Evolutionary conservation across 441 rosid genomes (phyloP), one percentile per base, ranked within the genome.

Genomic region (Erysimum cheiri): DNA sequence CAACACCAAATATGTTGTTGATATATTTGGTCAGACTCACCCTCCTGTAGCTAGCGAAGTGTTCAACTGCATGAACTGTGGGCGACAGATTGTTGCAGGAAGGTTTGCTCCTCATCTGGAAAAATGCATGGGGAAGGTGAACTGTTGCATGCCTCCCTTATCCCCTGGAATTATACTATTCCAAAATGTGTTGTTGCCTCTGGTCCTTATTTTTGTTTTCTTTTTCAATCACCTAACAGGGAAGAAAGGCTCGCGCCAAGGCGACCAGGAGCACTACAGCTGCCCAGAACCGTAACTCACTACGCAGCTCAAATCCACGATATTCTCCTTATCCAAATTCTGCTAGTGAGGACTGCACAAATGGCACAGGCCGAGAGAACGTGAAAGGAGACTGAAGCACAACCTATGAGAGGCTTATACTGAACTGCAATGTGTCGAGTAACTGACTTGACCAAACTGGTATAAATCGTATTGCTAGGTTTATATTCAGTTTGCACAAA

Each of bases 61-160:
- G 64, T 88, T 92, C 36, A 90, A 88, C 32, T 92, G 99, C 82
- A 94, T 92, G 96, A 94, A 92, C 79, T 92, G 99, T 74, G 86
- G 96, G 36, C 77, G 95, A 57, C 82, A 88, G 13, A 85, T 90
- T 52, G 74, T 84, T 80, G 97, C 99, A 7, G 98, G 99, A 77
- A 88, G 93, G 71, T 90, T 94, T 73, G 98, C 99, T 82, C 97
- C 97, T 77, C 99, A 94, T 85, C 64, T 94, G 71, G 97, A 90
- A 64, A 94, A 87, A 81, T 94, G 98, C 86, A 90, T 94, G 97
- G 98, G 98, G 70, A 94, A 91, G 96, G 97, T 91, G 70, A 76
- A 11, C 28, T 72, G 6, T 67, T 46, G 33, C 50, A 41, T 11
- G 9, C 31, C 65, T 41, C 62, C 62, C 53, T 66, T 60, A 3